A percentile compares a stretch with the other conserved stretches of the same genome.
These are phyloP conservation scores for Rubia tinctorum DNA, from an alignment of 305 asterid species.

Conservation along the genomic window DNA sequence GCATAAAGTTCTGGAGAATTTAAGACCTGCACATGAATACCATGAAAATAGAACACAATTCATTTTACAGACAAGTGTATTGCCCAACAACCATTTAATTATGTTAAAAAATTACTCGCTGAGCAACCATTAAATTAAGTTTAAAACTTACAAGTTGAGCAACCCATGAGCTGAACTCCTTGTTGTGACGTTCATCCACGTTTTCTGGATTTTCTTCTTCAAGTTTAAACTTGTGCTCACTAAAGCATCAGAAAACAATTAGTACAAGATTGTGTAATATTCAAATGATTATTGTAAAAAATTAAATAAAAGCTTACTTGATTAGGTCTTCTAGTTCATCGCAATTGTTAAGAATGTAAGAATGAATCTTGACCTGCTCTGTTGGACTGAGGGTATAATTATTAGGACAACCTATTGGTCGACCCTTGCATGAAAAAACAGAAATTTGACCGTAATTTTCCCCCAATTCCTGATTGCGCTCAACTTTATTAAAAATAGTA, in stretches of 20 bases:
- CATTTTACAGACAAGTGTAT: too few relatives aligned
- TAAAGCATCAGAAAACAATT: not conserved
- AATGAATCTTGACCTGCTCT: not conserved
- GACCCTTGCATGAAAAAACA: not conserved
- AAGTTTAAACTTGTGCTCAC: not conserved
- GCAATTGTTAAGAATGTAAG: not conserved
- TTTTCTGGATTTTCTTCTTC: not conserved
- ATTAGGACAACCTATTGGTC: not conserved
- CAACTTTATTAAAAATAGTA: not conserved
- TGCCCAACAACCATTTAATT: too few relatives aligned
- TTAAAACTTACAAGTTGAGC: too few relatives aligned
- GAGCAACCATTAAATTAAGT: too few relatives aligned
- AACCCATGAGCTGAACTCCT: not conserved
- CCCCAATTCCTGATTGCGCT: not conserved
- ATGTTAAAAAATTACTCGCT: too few relatives aligned
- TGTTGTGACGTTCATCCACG: not conserved
- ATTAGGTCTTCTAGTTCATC: not conserved
- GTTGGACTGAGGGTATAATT: not conserved
- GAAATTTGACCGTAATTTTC: not conserved
- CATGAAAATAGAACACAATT: not conserved
- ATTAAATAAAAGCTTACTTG: too few relatives aligned
- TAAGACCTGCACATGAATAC: not conserved
- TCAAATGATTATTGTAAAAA: not conserved
- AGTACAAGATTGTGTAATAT: not conserved
- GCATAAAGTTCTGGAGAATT: not conserved